Base-by-base conservation (phyloP, 1,284 basidiomycete species). In the Paramarasmius palmivorus region DNA sequence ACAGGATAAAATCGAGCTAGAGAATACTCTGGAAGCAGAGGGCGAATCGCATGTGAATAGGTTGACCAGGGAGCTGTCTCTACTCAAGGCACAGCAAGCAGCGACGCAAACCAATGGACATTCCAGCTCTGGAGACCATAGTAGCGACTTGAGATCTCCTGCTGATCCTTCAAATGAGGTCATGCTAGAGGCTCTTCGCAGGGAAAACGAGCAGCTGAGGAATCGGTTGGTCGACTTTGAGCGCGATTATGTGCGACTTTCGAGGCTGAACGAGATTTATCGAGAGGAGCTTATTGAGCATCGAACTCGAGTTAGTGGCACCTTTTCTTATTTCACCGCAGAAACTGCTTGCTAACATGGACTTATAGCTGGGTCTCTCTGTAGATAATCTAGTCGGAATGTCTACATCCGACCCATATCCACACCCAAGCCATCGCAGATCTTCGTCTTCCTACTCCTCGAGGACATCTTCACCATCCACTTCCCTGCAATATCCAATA, bases 1-100 rank as follows among this genome's bases (percentile, higher is more conserved):
- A 41, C 87, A 90, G 63, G 89, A 92, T 70, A 92, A 92, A 65
- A 87, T 90, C 44, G 81, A 82, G n/a, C 74, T 92, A 29, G 90
- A 92, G 67, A 91, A 91, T 64, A 78, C 75, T 1, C 78, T 90
- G 20, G 90, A 92, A 67, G 89, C 88, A 7, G 90, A 92, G 67
- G 86, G 81, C 12, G 90, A 92, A 67, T 82, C 79, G 14, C 87
- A 90, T 68, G 88, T 92, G 52, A 90, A 91, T 61, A 73, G 82
- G 50, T 74, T 92, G 38, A 83, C 82, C 29, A 72, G 88, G 42
- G 87, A 92, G 66, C 73, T 92, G 25, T 77, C 81, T 2, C 65
- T 92, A 55, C 77, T 85, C 23, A 68, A 80, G 1, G 81, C 78
- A 3, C 84, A 70, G 51, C 70, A 73, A 71, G 37, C 67, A 72